Percentiles rank a stretch among this genome's conserved stretches.
These are phyloP conservation scores for Apostasia shenzhenica DNA, from an alignment of 106 monocot genomes.

Conservation along the genomic window DNA sequence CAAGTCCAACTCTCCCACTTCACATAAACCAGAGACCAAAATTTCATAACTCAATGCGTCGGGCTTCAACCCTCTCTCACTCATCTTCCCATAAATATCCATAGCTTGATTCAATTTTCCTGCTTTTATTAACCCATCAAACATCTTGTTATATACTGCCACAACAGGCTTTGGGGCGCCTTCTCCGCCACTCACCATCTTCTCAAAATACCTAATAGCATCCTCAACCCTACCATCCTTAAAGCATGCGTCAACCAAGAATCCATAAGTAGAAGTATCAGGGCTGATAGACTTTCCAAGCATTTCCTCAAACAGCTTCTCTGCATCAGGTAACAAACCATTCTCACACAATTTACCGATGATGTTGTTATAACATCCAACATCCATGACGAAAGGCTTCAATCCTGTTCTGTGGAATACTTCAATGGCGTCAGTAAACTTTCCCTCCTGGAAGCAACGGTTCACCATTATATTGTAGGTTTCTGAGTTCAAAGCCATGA, in stretches of 20 bases:
- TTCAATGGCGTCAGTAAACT: conserved; percentile 64
- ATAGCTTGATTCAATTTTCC: conserved; percentile 29
- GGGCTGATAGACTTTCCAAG: conserved; percentile 52
- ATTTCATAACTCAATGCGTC: conserved; percentile 15
- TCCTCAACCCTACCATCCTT: conserved; percentile 48
- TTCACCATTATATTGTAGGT: conserved; percentile 96
- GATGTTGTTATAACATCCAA: conserved; percentile 80
- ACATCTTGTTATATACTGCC: conserved; percentile 55
- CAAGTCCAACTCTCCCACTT: conserved; percentile 12
- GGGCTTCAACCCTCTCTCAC: conserved; percentile 8
- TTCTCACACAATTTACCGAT: conserved; percentile 84
- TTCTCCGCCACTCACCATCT: conserved; percentile 37
- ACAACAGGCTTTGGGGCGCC: conserved; percentile 41
- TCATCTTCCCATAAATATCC: conserved; percentile 54
- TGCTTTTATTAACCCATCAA: conserved; percentile 71
- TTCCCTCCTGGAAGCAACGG: conserved; percentile 59
- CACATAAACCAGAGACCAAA: conserved; percentile 14
- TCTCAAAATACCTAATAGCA: conserved; percentile 56
- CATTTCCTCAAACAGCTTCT: conserved; percentile 79
- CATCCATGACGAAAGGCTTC: conserved; percentile 75
- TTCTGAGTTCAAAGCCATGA: conserved; percentile 57
- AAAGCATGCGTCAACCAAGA: conserved; percentile 62
- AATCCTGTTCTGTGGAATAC: conserved; percentile 60
- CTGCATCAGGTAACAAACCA: conserved; percentile 50
- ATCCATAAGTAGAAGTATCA: conserved; percentile 49